Evolutionary conservation across 768 basidiomycete genomes (phyloP).

Genomic region (Panellus pusillus): DNA sequence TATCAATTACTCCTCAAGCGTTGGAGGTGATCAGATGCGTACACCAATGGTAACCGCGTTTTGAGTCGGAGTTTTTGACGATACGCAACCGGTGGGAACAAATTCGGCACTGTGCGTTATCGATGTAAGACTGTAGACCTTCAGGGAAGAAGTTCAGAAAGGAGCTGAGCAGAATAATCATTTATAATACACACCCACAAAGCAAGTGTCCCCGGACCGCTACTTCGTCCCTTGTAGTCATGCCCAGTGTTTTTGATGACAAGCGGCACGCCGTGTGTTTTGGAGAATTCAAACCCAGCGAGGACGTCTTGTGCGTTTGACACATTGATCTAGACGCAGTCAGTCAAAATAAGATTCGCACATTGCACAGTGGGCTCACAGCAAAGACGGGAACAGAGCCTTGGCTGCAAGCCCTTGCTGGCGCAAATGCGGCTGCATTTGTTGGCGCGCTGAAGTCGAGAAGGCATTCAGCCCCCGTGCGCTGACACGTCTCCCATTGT

Average conservation of each 20-base stretch:
- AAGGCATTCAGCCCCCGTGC: slow-evolving; percentile 20
- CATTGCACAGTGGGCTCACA: slow-evolving; percentile 10
- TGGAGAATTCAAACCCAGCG: slow-evolving; percentile 26
- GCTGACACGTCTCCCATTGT: slow-evolving; percentile 24
- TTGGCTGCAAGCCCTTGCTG: slow-evolving; percentile 20
- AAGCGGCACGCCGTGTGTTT: slow-evolving; percentile 19
- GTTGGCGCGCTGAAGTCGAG: slow-evolving; percentile 23
- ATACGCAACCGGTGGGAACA: neutral
- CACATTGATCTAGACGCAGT: no score
- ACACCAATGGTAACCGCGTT: neutral
- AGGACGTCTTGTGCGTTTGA: slow-evolving; percentile 17
- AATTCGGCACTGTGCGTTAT: neutral
- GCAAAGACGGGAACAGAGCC: slow-evolving; percentile 23
- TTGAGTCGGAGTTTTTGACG: neutral
- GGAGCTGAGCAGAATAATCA: no score
- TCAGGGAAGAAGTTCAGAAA: no score
- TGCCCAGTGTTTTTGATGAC: slow-evolving; percentile 31
- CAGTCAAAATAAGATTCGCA: no score
- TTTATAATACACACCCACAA: slow-evolving; percentile 17
- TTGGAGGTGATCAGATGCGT: neutral
- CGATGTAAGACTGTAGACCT: no score
- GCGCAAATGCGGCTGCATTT: slow-evolving; percentile 12
- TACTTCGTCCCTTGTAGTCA: slow-evolving; percentile 28
- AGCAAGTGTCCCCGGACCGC: slow-evolving; percentile 21
- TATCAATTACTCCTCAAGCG: no score